phyloP scores from a whole-genome alignment of 768 basidiomycete species.

The Melanogaster broomeanus region DNA sequence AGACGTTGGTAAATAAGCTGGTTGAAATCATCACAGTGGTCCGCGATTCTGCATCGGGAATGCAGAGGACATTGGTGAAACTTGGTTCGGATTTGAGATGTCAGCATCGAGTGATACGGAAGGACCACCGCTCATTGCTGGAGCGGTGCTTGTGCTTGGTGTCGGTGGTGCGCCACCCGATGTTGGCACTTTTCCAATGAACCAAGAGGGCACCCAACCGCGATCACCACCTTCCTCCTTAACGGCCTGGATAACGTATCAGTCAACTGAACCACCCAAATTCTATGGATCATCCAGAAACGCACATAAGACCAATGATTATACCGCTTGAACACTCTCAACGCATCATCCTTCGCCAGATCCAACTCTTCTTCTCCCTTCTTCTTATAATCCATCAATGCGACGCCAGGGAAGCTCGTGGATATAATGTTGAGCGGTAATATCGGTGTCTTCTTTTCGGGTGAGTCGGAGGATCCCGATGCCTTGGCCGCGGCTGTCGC shows the following conservation, averaged over 20 bases:
- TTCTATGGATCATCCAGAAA: constrained; percentile 10
- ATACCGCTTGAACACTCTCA: constrained; percentile 96
- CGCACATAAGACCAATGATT: constrained; percentile 95
- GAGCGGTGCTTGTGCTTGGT: constrained; percentile 49
- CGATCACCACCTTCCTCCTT: constrained; percentile 92
- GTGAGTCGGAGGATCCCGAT: constrained; percentile 42
- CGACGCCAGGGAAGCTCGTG: constrained; percentile 96
- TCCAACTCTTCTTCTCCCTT: constrained; percentile 93
- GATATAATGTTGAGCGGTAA: constrained; percentile 89
- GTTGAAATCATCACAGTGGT: constrained; percentile 17
- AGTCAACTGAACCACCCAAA: constrained; percentile 6
- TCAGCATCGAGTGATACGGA: constrained; percentile 37
- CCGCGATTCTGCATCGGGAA: constrained; percentile 51
- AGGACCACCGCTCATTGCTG: constrained; percentile 27
- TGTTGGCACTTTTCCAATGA: constrained; percentile 81
- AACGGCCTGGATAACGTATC: constrained; percentile 63
- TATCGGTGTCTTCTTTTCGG: constrained; percentile 69
- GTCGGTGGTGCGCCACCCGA: constrained; percentile 45
- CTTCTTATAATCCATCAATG: constrained; percentile 94
- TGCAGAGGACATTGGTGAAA: constrained; percentile 83
- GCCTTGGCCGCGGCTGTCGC: constrained; percentile 65
- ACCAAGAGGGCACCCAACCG: constrained; percentile 99
- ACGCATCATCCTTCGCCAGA: constrained; percentile 81
- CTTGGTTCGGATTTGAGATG: constrained; percentile 46
- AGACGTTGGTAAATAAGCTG: neutral